Conservation (phyloP, 805 yeast species). For the Candida rishiriensis region DNA sequence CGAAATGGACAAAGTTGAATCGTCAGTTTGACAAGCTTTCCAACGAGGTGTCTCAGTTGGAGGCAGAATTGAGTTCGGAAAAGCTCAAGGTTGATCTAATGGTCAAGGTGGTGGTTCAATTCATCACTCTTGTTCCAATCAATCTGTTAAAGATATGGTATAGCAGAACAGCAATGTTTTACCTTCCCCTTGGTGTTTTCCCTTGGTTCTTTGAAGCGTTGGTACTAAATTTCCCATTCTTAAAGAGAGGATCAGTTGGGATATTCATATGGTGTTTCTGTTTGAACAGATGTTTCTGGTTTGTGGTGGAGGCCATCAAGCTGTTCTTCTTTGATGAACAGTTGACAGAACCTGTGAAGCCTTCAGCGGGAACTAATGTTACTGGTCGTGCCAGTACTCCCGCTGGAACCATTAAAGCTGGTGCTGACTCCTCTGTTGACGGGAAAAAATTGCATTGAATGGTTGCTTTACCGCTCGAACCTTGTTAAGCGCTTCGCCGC, state of each 20-base stretch:
- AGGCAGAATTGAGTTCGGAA: constrained; percentile 33
- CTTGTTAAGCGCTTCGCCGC: too few species aligned
- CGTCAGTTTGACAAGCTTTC: constrained; percentile 59
- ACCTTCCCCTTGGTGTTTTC: constrained; percentile 52
- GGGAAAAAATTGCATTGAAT: too few species aligned
- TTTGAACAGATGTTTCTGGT: constrained; percentile 19
- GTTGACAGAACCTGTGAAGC: constrained; percentile 4
- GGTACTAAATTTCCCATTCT: constrained; percentile 55
- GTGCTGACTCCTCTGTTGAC: too few species aligned
- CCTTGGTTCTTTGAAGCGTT: constrained; percentile 53
- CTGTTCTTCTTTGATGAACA: constrained; percentile 7
- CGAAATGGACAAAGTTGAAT: constrained; percentile 91
- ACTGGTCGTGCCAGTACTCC: too few species aligned
- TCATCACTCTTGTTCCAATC: constrained; percentile 42
- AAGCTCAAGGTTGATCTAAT: constrained; percentile 32
- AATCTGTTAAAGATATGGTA: constrained; percentile 48
- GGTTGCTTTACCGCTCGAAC: too few species aligned
- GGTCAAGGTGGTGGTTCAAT: constrained; percentile 33
- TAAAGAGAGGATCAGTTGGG: constrained; percentile 60
- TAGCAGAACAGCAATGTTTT: constrained; percentile 51
- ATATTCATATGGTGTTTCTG: constrained; percentile 53
- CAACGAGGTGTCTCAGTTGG: constrained; percentile 43
- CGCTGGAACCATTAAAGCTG: too few species aligned
- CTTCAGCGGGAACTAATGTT: not conserved
- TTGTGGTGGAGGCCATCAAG: constrained; percentile 23